Evolutionary conservation across 148 eudicot genomes (phyloP).

Genomic region (Selenicereus undatus): DNA sequence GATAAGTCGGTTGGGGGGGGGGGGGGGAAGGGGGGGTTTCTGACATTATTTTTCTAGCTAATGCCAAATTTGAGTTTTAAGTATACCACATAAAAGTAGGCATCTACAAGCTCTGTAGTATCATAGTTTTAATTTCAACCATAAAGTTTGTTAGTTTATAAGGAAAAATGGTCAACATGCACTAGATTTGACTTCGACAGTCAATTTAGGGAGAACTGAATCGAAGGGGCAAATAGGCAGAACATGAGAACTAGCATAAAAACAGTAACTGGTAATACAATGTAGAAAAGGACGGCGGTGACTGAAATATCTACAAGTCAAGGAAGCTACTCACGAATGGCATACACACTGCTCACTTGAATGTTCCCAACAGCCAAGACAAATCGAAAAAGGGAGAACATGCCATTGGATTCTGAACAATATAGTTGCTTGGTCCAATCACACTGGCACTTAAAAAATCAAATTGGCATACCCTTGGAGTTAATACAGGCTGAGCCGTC

Average conservation of each 20-base stretch:
- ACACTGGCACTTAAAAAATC: background rate
- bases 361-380: background rate
- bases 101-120: background rate
- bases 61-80: background rate
- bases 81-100: background rate
- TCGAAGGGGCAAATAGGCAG: background rate
- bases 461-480: constrained; percentile 63
- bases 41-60: background rate
- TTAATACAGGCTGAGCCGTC: constrained; percentile 90
- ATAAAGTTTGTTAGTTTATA: background rate
- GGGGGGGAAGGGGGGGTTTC: background rate
- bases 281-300: background rate
- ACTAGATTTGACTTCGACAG: background rate
- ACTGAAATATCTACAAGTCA: too few relatives aligned
- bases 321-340: background rate
- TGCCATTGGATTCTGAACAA: background rate
- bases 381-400: background rate
- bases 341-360: background rate
- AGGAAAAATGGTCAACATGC: background rate
- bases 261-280: too few relatives aligned
- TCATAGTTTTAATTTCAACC: background rate
- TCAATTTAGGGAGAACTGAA: background rate
- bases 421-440: background rate
- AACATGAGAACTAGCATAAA: background rate
- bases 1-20: background rate